A percentile compares a stretch with the other conserved stretches of the same genome.
These are phyloP conservation scores for Boletus rufocinnamomeus DNA, from an alignment of 768 basidiomycete species.

Conservation along the genomic window DNA sequence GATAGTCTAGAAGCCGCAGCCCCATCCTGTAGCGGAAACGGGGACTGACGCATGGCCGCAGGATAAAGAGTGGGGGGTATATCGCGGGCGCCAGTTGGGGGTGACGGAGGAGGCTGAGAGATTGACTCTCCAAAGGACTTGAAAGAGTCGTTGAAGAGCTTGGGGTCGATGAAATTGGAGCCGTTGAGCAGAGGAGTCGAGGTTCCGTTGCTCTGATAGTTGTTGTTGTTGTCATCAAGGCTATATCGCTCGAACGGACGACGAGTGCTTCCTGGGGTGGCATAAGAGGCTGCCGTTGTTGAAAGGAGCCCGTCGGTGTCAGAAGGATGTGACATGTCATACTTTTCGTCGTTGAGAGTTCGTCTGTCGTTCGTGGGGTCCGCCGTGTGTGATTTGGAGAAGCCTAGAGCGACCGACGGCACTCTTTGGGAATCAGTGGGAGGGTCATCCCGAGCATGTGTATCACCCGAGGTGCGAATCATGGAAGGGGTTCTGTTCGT, in stretches of 20 bases:
- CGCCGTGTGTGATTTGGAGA: conserved; percentile 15
- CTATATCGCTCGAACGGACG: conserved; percentile 55
- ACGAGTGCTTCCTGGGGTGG: conserved; percentile 45
- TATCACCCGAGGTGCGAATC: conserved; percentile 32
- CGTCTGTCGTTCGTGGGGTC: conserved; percentile 26
- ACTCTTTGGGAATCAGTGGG: conserved; percentile 16
- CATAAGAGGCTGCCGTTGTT: conserved; percentile 44
- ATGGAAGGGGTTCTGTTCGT: conserved; percentile 32
- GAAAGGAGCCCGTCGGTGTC: conserved; percentile 25
- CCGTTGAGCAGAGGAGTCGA: conserved; percentile 28
- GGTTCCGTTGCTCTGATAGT: conserved; percentile 20
- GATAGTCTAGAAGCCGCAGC: conserved; percentile 37
- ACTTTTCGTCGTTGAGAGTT: conserved; percentile 26
- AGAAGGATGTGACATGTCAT: conserved; percentile 19
- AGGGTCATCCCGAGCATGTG: conserved; percentile 27
- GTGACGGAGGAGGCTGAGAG: conserved; percentile 26
- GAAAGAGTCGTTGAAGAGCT: conserved; percentile 32
- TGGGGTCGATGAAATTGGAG: conserved; percentile 30
- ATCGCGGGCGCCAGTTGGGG: conserved; percentile 25
- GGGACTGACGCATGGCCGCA: conserved; percentile 48
- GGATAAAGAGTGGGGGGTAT: conserved; percentile 40
- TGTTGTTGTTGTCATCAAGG: conserved; percentile 44
- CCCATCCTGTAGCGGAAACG: conserved; percentile 41
- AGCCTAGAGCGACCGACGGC: conserved; percentile 15
- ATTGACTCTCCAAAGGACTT: conserved; percentile 35